Conservation (phyloP, 768 basidiomycete species). For the Podaxis sp. region DNA sequence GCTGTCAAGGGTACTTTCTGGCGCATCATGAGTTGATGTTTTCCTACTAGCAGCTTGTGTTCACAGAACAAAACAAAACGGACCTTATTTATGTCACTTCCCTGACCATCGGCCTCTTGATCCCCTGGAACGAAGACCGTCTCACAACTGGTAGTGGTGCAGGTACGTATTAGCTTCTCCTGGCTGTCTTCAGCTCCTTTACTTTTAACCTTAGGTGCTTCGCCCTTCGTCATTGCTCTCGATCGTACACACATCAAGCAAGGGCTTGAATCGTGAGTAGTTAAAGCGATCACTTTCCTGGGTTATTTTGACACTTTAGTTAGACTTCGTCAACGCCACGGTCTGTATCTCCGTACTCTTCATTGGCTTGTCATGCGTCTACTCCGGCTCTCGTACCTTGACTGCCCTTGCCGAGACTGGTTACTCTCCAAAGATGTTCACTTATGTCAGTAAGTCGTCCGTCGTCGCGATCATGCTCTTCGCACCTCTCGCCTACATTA, state of each 20-base stretch:
- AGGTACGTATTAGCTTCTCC: conserved; percentile 4
- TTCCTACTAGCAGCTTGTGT: neutral
- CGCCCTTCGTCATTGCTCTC: conserved; percentile 42
- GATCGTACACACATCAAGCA: conserved; percentile 32
- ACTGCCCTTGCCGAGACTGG: conserved; percentile 44
- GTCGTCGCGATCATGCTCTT: conserved; percentile 32
- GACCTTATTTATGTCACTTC: conserved; percentile 43
- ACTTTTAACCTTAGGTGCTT: conserved; percentile 22
- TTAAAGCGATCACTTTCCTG: neutral
- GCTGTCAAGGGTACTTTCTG: conserved; percentile 46
- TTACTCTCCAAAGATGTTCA: conserved; percentile 39
- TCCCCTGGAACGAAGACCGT: conserved; percentile 32
- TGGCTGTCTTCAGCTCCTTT: neutral
- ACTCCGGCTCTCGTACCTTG: conserved; percentile 40
- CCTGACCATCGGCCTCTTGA: conserved; percentile 35
- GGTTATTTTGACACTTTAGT: neutral
- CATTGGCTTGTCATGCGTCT: conserved; percentile 41
- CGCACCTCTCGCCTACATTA: conserved; percentile 37
- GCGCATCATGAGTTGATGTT: conserved; percentile 32
- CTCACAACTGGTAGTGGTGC: conserved; percentile 34
- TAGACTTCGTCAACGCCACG: conserved; percentile 37
- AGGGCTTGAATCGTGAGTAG: conserved; percentile 35
- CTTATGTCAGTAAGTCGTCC: conserved; percentile 43
- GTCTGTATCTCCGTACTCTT: conserved; percentile 44
- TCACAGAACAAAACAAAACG: conserved; percentile 8